Evolutionary conservation across 306 rosid genomes (phyloP).

Genomic region (Ochetophila trinervis): DNA sequence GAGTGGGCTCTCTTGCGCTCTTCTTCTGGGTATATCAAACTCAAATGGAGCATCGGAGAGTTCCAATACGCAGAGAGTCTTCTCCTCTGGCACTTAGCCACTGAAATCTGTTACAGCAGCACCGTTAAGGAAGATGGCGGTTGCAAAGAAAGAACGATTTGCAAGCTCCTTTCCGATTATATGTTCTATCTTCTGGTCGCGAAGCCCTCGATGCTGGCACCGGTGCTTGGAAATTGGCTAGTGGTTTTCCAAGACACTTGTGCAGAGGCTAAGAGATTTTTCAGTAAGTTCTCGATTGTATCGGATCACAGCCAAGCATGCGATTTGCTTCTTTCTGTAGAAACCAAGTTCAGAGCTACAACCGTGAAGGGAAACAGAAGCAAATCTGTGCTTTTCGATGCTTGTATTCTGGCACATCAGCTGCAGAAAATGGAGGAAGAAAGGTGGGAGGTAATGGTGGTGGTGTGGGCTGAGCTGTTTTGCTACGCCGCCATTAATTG

Average conservation of each 20-base stretch:
- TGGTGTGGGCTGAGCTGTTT: not conserved
- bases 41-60: not conserved
- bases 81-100: constrained; percentile 29
- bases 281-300: not conserved
- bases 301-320: not conserved
- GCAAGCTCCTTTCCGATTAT: constrained; percentile 26
- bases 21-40: not conserved
- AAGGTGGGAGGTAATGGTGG: not conserved
- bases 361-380: constrained; percentile 13
- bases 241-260: constrained; percentile 26
- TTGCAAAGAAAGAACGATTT: not conserved
- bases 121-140: too few relatives aligned
- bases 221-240: constrained; percentile 22
- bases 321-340: not conserved
- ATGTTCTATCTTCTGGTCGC: constrained; percentile 27
- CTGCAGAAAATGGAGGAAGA: not conserved
- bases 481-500: too few relatives aligned
- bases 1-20: too few relatives aligned
- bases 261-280: constrained; percentile 8
- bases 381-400: constrained; percentile 18
- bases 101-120: constrained; percentile 20
- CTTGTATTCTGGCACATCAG: constrained; percentile 4
- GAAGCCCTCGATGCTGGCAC: constrained; percentile 25
- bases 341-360: not conserved
- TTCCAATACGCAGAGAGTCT: constrained; percentile 21